Base-by-base conservation (phyloP, 2,329 filamentous ascomycete genomes). In the Colletotrichum paranaense region DNA sequence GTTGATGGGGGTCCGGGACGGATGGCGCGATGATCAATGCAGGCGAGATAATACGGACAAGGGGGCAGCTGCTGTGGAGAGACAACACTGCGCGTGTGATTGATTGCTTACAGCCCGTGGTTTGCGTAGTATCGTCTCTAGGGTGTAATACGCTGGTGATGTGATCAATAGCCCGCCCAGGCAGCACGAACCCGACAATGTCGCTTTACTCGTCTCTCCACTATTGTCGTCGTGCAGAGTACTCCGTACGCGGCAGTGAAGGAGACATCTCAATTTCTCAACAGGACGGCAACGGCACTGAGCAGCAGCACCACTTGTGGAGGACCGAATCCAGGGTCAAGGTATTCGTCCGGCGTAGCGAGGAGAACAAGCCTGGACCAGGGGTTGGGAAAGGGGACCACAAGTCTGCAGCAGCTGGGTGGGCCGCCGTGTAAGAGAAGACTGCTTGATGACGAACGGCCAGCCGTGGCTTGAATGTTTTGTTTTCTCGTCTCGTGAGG, bases 331-430 rank as follows among this genome's bases (percentile, higher is more conserved):
- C 58, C 46, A 35, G 30, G 46, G 32, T 42, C 53, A 9, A 60
- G 19, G 19, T 49, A 42, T 42, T 42, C 38, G 38, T 42, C 11
- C 24, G 53, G 53, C n/a, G 53, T 26, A 28, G 53, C 19, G 24
- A 24, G 22, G 14, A 38, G 58, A 56, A 55, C 35, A 58, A 64
- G 42, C 62, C 59, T 42, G 56, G 55, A 9, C 55, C 55, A 56
- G 58, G 69, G 65, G 30, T 11, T 46, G 42, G 30, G 42, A 35
- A 35, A 49, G 26, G 60, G 70, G 46, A 46, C 66, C 66, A 73
- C 66, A 65, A 58, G 5, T 73, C 70, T 73, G 66, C 66, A 69
- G 66, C 70, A 69, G 59, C 59, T 46, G 59, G 66, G 66, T 73
- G 70, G 66, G 68, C 60, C 70, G 59, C 30, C 53, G 24, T 64